Conservation (phyloP, 2,329 filamentous ascomycete species). For the Neofusicoccum laricinum region DNA sequence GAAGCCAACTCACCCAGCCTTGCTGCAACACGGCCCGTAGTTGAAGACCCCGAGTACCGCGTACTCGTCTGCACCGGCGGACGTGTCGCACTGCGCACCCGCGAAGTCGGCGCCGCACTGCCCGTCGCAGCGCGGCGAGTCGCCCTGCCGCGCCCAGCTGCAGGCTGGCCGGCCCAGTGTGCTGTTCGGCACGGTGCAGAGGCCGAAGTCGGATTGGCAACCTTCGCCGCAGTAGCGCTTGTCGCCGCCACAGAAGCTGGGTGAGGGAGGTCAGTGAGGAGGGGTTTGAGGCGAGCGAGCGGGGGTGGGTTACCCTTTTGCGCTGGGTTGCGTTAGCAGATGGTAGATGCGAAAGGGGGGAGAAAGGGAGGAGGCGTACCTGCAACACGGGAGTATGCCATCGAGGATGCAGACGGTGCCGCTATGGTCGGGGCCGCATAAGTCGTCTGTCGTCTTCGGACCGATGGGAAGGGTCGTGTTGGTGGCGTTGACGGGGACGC, state of each 20-base stretch:
- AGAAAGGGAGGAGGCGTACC: too few species aligned
- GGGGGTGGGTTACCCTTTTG: not conserved
- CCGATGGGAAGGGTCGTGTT: not conserved
- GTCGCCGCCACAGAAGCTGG: conserved; percentile 15
- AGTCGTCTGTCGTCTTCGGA: not conserved
- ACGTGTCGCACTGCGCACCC: not conserved
- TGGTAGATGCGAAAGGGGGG: not conserved
- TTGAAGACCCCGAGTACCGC: not conserved
- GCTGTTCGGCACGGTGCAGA: not conserved
- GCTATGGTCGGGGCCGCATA: not conserved
- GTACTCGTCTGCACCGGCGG: not conserved
- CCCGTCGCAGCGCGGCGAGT: conserved; percentile 14
- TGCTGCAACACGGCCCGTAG: conserved; percentile 12
- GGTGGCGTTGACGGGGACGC: not conserved
- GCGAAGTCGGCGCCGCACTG: conserved; percentile 3
- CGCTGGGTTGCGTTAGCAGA: not conserved
- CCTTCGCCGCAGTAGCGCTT: not conserved
- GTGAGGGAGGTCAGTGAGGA: not conserved
- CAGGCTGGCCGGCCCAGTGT: conserved; percentile 9
- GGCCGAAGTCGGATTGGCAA: conserved; percentile 8
- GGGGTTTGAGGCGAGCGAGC: not conserved
- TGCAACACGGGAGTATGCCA: conserved; percentile 10
- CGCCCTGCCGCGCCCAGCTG: conserved; percentile 1
- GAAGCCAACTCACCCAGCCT: conserved; percentile 1
- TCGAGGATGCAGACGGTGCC: conserved; percentile 3